Evolutionary conservation across 768 basidiomycete genomes (phyloP).

Genomic region (Phaeotremella fagi): DNA sequence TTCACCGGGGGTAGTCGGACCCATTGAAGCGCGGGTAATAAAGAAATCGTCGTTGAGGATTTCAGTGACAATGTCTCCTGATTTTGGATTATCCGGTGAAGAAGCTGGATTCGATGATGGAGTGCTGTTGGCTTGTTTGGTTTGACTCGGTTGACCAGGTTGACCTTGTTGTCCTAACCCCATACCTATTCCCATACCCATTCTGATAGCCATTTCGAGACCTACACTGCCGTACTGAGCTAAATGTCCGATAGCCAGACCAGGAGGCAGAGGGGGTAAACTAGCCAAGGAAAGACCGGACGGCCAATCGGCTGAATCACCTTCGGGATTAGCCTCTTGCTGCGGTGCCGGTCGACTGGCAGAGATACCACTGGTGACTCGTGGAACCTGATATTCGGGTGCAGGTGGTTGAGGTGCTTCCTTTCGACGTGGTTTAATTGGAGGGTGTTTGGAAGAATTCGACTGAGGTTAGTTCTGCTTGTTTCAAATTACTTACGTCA

Average conservation of each 20-base stretch:
- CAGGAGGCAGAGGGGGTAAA: conserved; percentile 44
- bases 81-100: conserved; percentile 5
- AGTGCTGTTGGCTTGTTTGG: too few species aligned
- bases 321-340: conserved; percentile 7
- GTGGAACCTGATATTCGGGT: conserved; percentile 5
- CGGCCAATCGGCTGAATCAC: conserved; percentile 13
- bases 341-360: conserved; percentile 7
- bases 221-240: conserved; percentile 43
- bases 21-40: conserved; percentile 9
- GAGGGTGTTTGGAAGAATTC: conserved; percentile 11
- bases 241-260: conserved; percentile 39
- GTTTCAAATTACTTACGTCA: conserved; percentile 20
- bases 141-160: neutral
- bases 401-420: conserved; percentile 34
- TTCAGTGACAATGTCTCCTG: conserved; percentile 29
- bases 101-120: conserved; percentile 9
- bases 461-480: neutral
- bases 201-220: conserved; percentile 45
- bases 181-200: conserved; percentile 48
- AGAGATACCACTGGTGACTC: neutral
- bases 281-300: conserved; percentile 14
- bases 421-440: conserved; percentile 20
- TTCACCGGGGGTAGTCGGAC: conserved; percentile 15
- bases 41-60: conserved; percentile 46
- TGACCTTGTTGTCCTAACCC: conserved; percentile 26